phyloP scores from a whole-genome alignment of 1,284 basidiomycete genomes.

The Abortiporus biennis region DNA sequence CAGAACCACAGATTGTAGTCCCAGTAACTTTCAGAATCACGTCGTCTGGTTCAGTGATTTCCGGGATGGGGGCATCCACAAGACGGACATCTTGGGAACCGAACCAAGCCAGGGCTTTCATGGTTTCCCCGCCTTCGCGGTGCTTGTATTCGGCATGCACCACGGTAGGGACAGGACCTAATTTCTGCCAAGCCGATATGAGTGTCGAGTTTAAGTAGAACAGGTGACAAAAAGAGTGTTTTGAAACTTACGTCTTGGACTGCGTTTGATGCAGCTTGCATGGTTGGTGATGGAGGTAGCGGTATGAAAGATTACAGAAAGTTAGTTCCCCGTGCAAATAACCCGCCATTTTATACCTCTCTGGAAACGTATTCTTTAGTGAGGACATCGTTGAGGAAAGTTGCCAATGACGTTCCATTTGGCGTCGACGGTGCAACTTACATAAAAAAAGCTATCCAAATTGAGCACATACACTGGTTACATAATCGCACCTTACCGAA shows the following conservation, averaged over 20 bases:
- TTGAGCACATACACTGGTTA: too few relatives aligned
- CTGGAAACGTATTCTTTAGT: too few relatives aligned
- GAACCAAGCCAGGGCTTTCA: constrained; percentile 72
- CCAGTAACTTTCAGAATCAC: constrained; percentile 66
- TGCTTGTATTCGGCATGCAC: constrained; percentile 44
- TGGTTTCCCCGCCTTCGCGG: constrained; percentile 43
- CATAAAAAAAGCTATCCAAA: too few relatives aligned
- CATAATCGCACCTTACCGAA: too few relatives aligned
- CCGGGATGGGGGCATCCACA: constrained; percentile 57
- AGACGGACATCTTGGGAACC: constrained; percentile 48
- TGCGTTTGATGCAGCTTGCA: constrained; percentile 31
- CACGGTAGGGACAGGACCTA: constrained; percentile 38
- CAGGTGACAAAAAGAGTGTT: background rate
- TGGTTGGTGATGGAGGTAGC: too few relatives aligned
- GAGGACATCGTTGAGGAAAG: too few relatives aligned
- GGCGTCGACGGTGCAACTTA: too few relatives aligned
- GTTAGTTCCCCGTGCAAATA: too few relatives aligned
- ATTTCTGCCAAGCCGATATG: constrained; percentile 11
- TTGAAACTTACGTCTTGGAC: constrained; percentile 26
- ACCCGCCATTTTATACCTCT: too few relatives aligned
- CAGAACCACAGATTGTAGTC: constrained; percentile 65
- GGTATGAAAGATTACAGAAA: too few relatives aligned
- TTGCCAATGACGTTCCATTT: too few relatives aligned
- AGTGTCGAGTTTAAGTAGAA: background rate
- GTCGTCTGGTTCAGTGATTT: constrained; percentile 63